Base-by-base conservation (phyloP, 2,329 filamentous ascomycete genomes). In the Penicillium vulpinum region DNA sequence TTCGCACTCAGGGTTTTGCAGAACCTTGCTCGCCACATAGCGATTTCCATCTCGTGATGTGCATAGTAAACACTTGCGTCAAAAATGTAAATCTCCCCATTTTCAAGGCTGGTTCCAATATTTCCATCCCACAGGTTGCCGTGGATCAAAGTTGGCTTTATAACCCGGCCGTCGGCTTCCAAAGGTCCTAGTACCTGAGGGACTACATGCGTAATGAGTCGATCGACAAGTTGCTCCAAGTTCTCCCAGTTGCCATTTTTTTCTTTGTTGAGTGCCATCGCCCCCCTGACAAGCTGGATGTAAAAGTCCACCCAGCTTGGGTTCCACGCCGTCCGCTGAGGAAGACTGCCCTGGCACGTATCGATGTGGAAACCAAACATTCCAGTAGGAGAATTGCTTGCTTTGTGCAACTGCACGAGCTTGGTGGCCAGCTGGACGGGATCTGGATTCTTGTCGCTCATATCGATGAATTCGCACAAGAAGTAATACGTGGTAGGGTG, bases 81-180 rank as follows among this genome's bases (percentile, higher is more conserved):
- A 47, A 74, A 77, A 10, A 77, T 62, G 29, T 65, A 61, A 9
- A 71, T 55, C 1, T 73, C 51, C 0, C 69, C 70, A 0, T 66
- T 74, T 8, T 66, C 54, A 10, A 51, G 55, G 18, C 67, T 62
- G 1, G 67, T 75, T 0, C 70, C 72, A 3, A 68, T 62, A 43
- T 78, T 78, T 0, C 66, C 69, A 39, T 78, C 72, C 75, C 73
- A 77, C 2, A 76, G 59, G 51, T 77, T 73, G 0, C 72, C 73
- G 52, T 77, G 75, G 16, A 77, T 71, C 43, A 77, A 60, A 21
- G 60, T 61, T 16, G 70, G 68, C 47, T 69, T 71, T 31, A 71
- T 46, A 8, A 43, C 51, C 36, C 66, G 52, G 7, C 70, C 66
- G 39, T 69, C 62, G 21, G 56, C 58, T 43, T 65, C 57, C 3